These are phyloP conservation scores for Peziza echinospora DNA, from an alignment of 495 filamentous ascomycete species.

Conservation along the genomic window DNA sequence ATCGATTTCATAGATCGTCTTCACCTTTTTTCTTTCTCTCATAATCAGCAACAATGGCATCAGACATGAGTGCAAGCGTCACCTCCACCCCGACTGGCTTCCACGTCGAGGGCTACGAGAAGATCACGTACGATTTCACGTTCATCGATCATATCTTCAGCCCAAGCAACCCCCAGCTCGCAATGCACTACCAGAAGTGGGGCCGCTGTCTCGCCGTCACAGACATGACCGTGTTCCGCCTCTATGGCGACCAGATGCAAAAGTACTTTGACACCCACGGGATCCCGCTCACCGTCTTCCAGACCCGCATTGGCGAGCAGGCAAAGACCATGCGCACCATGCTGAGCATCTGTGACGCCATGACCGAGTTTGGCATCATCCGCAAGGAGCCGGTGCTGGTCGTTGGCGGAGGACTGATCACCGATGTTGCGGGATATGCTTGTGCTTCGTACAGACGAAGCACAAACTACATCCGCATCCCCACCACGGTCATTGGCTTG, in stretches of 20 bases:
- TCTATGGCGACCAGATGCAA: constrained; percentile 37
- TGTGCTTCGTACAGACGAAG: constrained; percentile 34
- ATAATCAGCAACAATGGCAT: constrained; percentile 10
- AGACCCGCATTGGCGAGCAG: constrained; percentile 43
- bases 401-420: constrained; percentile 41
- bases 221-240: constrained; percentile 35
- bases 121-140: constrained; percentile 44
- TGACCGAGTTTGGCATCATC: constrained; percentile 42
- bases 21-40: constrained; percentile 1
- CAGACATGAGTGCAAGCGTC: constrained; percentile 37
- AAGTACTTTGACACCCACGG: constrained; percentile 34
- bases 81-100: constrained; percentile 32
- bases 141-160: constrained; percentile 44
- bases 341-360: constrained; percentile 37
- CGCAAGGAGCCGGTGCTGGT: constrained; percentile 44
- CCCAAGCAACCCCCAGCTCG: constrained; percentile 28
- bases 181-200: constrained; percentile 35
- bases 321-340: constrained; percentile 41
- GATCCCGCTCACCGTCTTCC: constrained; percentile 34
- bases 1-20: neutral
- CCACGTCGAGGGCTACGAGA: constrained; percentile 42
- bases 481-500: constrained; percentile 43
- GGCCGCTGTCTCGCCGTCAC: constrained; percentile 36
- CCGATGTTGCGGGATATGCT: constrained; percentile 46
- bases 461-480: constrained; percentile 35